A percentile compares a stretch with the other conserved stretches of the same genome.
Conservation (phyloP, 768 basidiomycete genomes). For the Pholiota microspora region DNA sequence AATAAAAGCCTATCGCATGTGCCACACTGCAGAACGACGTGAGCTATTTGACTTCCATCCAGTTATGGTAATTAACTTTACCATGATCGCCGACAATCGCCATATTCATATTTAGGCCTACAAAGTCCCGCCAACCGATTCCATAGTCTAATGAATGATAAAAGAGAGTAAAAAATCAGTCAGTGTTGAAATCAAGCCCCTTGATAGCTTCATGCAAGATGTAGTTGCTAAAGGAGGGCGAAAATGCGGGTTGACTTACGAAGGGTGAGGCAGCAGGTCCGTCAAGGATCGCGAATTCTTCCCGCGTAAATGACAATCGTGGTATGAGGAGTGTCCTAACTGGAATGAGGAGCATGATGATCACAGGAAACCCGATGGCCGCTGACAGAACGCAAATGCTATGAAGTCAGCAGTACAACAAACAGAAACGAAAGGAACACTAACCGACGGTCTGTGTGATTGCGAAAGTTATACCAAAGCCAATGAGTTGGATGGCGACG, state of each 20-base stretch:
- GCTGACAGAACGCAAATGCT: slow-evolving; percentile 38
- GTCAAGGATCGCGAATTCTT: slow-evolving; percentile 85
- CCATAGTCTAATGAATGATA: slow-evolving; percentile 16
- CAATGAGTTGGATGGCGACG: slow-evolving; percentile 70
- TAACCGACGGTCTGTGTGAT: slow-evolving; percentile 87
- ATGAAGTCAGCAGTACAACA: slow-evolving; percentile 1
- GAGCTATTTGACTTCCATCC: not conserved
- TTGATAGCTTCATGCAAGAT: too few species aligned
- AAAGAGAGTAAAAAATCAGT: too few species aligned
- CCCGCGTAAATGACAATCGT: slow-evolving; percentile 66
- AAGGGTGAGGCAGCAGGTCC: slow-evolving; percentile 87
- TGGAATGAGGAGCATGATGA: slow-evolving; percentile 83
- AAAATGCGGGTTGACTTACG: too few species aligned
- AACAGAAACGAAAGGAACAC: slow-evolving; percentile 13
- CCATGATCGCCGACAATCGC: not conserved
- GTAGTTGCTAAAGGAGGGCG: too few species aligned
- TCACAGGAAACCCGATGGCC: slow-evolving; percentile 88
- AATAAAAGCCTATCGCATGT: too few species aligned
- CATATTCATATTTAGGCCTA: not conserved
- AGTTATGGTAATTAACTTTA: not conserved
- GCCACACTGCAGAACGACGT: not conserved
- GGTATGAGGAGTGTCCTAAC: slow-evolving; percentile 73
- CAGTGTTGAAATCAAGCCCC: too few species aligned
- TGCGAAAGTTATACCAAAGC: slow-evolving; percentile 87
- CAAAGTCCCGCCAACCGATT: slow-evolving; percentile 18